Evolutionary conservation across 2,329 filamentous ascomycete species (phyloP).

Genomic region (Xylariaceae sp.): DNA sequence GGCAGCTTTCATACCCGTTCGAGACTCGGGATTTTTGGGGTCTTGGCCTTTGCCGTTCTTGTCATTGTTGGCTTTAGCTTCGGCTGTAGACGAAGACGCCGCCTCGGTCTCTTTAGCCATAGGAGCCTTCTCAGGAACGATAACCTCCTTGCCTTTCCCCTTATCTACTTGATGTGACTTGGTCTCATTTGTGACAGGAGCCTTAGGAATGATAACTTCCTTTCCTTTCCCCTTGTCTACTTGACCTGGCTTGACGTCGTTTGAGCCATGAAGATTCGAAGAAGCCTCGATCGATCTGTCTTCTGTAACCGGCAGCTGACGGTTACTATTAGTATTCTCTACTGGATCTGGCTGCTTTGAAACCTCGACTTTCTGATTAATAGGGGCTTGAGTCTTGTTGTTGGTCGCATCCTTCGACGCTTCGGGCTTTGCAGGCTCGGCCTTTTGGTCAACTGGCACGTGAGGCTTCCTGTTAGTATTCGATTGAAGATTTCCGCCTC

Average conservation of each 20-base stretch:
- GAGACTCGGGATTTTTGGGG: not conserved
- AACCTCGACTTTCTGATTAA: not conserved
- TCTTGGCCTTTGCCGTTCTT: not conserved
- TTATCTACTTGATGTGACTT: too few relatives aligned
- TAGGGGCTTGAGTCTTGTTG: not conserved
- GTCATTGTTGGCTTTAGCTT: not conserved
- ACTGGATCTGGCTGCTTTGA: not conserved
- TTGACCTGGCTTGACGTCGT: not conserved
- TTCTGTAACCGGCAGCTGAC: not conserved
- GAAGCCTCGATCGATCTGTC: not conserved
- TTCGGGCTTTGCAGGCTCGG: not conserved
- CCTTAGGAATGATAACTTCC: too few relatives aligned
- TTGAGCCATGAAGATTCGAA: not conserved
- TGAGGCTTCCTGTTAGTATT: too few relatives aligned
- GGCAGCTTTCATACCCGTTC: not conserved
- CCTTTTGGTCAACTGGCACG: not conserved
- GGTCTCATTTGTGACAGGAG: too few relatives aligned
- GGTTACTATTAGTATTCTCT: not conserved
- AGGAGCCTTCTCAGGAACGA: not conserved
- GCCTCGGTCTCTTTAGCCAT: not conserved
- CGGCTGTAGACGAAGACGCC: not conserved
- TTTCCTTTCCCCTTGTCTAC: conserved; percentile 1
- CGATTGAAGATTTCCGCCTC: not conserved
- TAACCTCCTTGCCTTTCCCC: too few relatives aligned
- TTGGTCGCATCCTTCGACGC: not conserved